These are phyloP conservation scores for grape (Vitis vinifera) DNA, from an alignment of 164 flowering plant species.

Conservation along the genomic window ASM3070453v1 NC_081805.1:10839501-10840000, in stretches of 20 bases:
- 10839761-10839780: not conserved
- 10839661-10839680: too few species aligned
- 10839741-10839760: not conserved
- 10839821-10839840: not conserved
- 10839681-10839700: not conserved
- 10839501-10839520: conserved; percentile 17
- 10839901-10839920: too few species aligned
- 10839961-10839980: too few species aligned
- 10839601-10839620: not conserved
- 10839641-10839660: too few species aligned
- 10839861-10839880: too few species aligned
- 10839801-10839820: not conserved
- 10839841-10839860: not conserved
- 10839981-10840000: too few species aligned
- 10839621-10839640: too few species aligned
- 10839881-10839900: too few species aligned
- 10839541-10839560: conserved; percentile 23
- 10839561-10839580: conserved; percentile 36
- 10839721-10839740: not conserved
- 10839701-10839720: not conserved
- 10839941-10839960: too few species aligned
- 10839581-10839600: not conserved
- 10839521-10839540: conserved; percentile 19
- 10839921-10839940: too few species aligned
- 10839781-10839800: not conserved